A percentile compares a stretch with the other conserved stretches of the same genome.
Conservation (phyloP, 768 basidiomycete species). For the Termitomyces sp. region DNA sequence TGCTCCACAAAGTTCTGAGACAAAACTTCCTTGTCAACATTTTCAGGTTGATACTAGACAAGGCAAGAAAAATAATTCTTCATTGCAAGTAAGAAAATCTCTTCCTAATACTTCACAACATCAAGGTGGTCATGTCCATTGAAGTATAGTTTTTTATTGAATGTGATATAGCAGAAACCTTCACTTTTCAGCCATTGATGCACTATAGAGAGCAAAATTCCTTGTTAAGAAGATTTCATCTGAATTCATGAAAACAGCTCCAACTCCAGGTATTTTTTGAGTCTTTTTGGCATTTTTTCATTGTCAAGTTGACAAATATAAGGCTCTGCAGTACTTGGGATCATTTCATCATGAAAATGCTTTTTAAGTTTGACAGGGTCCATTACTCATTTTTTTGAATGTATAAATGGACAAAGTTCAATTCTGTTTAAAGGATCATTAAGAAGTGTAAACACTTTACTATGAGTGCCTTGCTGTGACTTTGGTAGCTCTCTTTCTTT, state of each 20-base stretch:
- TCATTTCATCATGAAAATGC: conserved; percentile 19
- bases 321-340: conserved; percentile 22
- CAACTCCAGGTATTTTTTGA: conserved; percentile 29
- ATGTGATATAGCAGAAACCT: conserved; percentile 20
- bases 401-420: conserved; percentile 25
- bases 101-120: conserved; percentile 28
- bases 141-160: conserved; percentile 11
- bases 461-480: conserved; percentile 22
- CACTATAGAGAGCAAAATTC: conserved; percentile 28
- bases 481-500: conserved; percentile 16
- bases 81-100: conserved; percentile 27
- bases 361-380: conserved; percentile 27
- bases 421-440: conserved; percentile 22
- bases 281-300: conserved; percentile 29
- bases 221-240: conserved; percentile 20
- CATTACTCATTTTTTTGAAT: conserved; percentile 32
- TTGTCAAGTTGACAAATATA: conserved; percentile 25
- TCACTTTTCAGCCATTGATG: conserved; percentile 24
- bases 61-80: conserved; percentile 11
- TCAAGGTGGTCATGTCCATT: conserved; percentile 32
- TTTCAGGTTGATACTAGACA: conserved; percentile 11
- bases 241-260: conserved; percentile 27
- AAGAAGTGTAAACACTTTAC: conserved; percentile 23
- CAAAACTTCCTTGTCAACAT: no score
- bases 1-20: conserved; percentile 5